Evolutionary conservation across 2,329 filamentous ascomycete species (phyloP).

Genomic region (Sclerotinia minor): DNA sequence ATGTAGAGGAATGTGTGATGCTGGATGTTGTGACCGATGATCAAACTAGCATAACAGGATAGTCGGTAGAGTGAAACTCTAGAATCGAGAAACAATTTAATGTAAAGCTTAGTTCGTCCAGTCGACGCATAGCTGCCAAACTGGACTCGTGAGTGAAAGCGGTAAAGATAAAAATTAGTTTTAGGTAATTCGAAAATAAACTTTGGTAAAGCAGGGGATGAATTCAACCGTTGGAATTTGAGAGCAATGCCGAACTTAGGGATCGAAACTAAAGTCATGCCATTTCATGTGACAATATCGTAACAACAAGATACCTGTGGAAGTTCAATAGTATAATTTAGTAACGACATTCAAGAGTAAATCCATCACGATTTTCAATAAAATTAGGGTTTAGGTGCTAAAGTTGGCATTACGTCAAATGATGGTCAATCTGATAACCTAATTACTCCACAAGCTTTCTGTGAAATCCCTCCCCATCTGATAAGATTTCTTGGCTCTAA

Average conservation of each 20-base stretch:
- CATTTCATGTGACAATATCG: background rate
- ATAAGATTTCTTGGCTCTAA: background rate
- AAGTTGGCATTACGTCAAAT: background rate
- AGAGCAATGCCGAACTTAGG: background rate
- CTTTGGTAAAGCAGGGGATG: background rate
- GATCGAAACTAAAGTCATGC: background rate
- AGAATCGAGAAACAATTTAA: background rate
- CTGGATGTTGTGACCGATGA: background rate
- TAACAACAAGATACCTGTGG: background rate
- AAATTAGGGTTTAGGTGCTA: background rate
- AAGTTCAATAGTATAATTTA: background rate
- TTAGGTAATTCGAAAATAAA: slow-evolving; percentile 1
- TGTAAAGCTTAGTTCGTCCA: background rate
- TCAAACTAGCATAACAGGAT: background rate
- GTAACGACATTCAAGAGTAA: background rate
- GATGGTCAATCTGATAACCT: slow-evolving; percentile 20
- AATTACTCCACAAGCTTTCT: background rate
- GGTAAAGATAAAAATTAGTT: background rate
- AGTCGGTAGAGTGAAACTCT: background rate
- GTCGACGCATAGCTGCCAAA: background rate
- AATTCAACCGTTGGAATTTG: background rate
- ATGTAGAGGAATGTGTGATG: background rate
- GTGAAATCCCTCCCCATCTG: slow-evolving; percentile 1
- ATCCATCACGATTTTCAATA: background rate
- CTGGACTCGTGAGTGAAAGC: background rate